phyloP scores from a whole-genome alignment of 371 early-diverging fungal species.

The Mucor saturninus region DNA sequence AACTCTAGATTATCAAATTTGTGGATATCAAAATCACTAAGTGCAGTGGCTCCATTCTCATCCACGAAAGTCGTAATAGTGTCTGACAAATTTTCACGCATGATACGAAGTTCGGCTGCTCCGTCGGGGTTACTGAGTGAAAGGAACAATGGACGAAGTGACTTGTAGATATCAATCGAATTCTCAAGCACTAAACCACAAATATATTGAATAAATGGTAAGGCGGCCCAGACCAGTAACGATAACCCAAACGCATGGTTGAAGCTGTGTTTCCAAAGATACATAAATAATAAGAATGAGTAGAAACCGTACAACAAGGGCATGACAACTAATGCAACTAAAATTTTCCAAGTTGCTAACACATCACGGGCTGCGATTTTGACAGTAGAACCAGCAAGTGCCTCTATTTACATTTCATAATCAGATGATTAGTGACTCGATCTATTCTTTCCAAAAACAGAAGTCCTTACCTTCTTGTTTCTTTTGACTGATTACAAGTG shows the following conservation, averaged over 20 bases:
- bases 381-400: conserved; percentile 77
- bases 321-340: conserved; percentile 64
- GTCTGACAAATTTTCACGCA: conserved; percentile 34
- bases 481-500: conserved; percentile 57
- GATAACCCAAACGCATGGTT: conserved; percentile 21
- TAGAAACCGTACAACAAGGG: conserved; percentile 71
- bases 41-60: conserved; percentile 41
- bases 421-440: conserved; percentile 5
- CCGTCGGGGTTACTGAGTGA: conserved; percentile 28
- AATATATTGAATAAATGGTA: conserved; percentile 59
- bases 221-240: conserved; percentile 35
- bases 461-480: conserved; percentile 57
- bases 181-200: conserved; percentile 62
- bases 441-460: background rate
- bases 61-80: conserved; percentile 44
- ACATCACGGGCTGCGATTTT: conserved; percentile 88
- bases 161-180: conserved; percentile 64
- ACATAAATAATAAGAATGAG: conserved; percentile 38
- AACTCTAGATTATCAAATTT: conserved; percentile 33
- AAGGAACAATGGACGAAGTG: conserved; percentile 31
- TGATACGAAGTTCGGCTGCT: conserved; percentile 21
- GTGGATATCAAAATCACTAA: conserved; percentile 43
- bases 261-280: conserved; percentile 21
- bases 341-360: conserved; percentile 87
- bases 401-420: conserved; percentile 55